Evolutionary conservation across 2,329 filamentous ascomycete species (phyloP), one percentile per base, ranked within the genome.

Genomic region (Aspergillus aculeatus): DNA sequence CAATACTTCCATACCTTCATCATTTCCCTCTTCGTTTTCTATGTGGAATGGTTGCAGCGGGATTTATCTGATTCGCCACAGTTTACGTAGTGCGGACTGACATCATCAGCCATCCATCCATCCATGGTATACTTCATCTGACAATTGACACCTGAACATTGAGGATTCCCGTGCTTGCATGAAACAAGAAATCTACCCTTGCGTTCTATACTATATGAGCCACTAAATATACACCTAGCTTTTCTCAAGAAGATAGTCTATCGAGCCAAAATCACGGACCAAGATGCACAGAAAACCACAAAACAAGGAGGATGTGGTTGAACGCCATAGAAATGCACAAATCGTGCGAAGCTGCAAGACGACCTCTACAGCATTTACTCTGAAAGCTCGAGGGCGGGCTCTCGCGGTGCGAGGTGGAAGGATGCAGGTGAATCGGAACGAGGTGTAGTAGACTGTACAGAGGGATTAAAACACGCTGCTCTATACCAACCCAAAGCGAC

Each of bases 401-500:
- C 16, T 44, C 16, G 16, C 6, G 38, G 14, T 19, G 6, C 38
- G 56, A 53, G 51, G 32, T 12, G 47, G 38, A 62, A n/a, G 41
- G 29, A 32, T 29, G n/a, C 21, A 44, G 16, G 31, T 16, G 21
- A 9, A 47, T 6, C 16, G 44, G 5, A 31, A 47, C 14, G 47
- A 47, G n/a, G 21, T 26, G 2, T 47, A 51, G 24, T 38, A 57
- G n/a, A 61, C 38, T 19, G 11, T 49, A 56, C 47, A 47, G 32
- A 47, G 11, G 48, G 6, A 54, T 31, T 41, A 51, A 24, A 48
- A 26, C 38, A 24, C 31, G 23, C 5, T 3, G 2, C 29, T 32
- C 29, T 52, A 58, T 16, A 26, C n/a, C 49, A 83, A 64, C 21
- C 83, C 83, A 54, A 86, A 64, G 56, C 80, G 69, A 54, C 81